Evolutionary conservation across 1,284 basidiomycete genomes (phyloP), one percentile per base, ranked within the genome.

Genomic region (Trametes hirsuta): DNA sequence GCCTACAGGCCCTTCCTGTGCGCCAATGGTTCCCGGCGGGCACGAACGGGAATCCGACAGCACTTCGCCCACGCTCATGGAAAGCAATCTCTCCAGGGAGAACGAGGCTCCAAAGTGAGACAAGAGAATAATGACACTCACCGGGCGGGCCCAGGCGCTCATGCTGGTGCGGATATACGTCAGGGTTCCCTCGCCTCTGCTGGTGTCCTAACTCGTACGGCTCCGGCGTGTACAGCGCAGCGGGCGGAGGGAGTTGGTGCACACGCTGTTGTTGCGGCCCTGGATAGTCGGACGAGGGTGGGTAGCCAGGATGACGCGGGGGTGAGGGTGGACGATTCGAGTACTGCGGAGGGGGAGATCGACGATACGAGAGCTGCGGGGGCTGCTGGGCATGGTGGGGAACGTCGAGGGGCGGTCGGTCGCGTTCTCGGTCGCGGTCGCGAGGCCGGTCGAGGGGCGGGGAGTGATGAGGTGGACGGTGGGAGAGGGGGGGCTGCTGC

Each of bases 381-480:
- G 57, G 61, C 15, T 61, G 63, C 46, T 66, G 66, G 25, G 54
- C 40, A 39, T 54, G 62, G 39, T 65, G 64, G 24, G 49, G 53
- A 53, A 52, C 53, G 46, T 59, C 61, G 48, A 48, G 63, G 15
- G 58, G 57, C 2, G 58, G 59, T 41, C 66, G 63, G 39, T 69
- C 62, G 61, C 64, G 66, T 24, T 69, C 67, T 44, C 61, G 57
- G 52, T 65, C 65, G 37, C 57, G 61, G 58, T 66, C 62, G 57
- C 64, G 62, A 54, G 62, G 55, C 24, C 61, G 66, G 25, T 66
- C 65, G 59, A 65, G 69, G 54, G 67, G 55, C 30, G 67, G 66
- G 35, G 66, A 63, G 63, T 61, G 65, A 60, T 66, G 62, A 62
- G 61, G 68, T 53, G 51, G 69, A 54, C 58, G 68, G 36, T 67